Conservation (phyloP, 768 basidiomycete genomes). For the Russula sp. region DNA sequence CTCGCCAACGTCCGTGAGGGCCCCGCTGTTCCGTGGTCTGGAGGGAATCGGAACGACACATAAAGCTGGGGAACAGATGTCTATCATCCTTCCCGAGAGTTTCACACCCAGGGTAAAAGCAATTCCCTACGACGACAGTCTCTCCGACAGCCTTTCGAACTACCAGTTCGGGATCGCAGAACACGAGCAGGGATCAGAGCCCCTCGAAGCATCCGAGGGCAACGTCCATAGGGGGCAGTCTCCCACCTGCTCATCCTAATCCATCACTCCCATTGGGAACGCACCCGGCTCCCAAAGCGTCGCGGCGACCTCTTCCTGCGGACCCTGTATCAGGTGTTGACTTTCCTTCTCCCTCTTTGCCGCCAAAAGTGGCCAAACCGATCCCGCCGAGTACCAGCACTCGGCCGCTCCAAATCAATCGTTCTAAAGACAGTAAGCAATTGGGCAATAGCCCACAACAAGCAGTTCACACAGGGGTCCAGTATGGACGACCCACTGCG, state of each 20-base stretch:
- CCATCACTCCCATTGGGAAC: not conserved
- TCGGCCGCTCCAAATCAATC: conserved; percentile 12
- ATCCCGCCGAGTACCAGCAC: not conserved
- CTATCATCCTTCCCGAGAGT: not conserved
- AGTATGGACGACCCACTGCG: not conserved
- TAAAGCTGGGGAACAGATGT: not conserved
- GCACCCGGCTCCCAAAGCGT: no score
- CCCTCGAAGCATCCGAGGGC: not conserved
- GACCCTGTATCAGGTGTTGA: no score
- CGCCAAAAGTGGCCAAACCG: not conserved
- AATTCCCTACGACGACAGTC: not conserved
- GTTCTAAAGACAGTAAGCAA: conserved; percentile 1
- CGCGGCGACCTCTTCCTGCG: not conserved
- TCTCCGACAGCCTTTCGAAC: conserved; percentile 10
- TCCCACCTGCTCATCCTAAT: not conserved
- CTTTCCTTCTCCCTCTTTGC: not conserved
- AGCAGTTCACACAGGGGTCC: not conserved
- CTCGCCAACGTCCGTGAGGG: not conserved
- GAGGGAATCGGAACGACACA: not conserved
- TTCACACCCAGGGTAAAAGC: not conserved
- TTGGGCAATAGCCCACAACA: not conserved
- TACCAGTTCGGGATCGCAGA: conserved; percentile 11
- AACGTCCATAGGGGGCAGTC: not conserved
- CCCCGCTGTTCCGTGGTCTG: conserved; percentile 8
- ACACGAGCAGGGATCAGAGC: not conserved